These are phyloP conservation scores for Backusella liffmaniae DNA, from an alignment of 192 early-diverging fungal genomes.

Conservation along the genomic window DNA sequence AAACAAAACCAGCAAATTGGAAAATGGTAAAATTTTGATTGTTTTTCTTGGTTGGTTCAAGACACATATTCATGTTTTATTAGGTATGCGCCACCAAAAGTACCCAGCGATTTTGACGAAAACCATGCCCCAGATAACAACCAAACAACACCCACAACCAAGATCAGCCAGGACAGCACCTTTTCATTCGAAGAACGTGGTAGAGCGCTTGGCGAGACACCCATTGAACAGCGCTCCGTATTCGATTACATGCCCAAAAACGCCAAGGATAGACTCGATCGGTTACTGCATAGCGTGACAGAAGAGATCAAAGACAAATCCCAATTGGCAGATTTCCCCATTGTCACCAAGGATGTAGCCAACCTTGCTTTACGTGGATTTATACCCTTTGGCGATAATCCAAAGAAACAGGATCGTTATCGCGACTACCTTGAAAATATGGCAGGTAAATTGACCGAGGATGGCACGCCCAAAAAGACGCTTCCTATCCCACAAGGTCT, in stretches of 20 bases:
- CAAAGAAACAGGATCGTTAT: slow-evolving; percentile 74
- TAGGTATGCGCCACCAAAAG: slow-evolving; percentile 31
- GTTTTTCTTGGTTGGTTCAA: too few species aligned
- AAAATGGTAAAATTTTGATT: slow-evolving; percentile 23
- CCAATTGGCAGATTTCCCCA: slow-evolving; percentile 37
- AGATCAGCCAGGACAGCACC: slow-evolving; percentile 1
- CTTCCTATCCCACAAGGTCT: slow-evolving; percentile 39
- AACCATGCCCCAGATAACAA: not conserved
- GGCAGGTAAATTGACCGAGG: slow-evolving; percentile 44
- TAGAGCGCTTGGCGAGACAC: slow-evolving; percentile 68
- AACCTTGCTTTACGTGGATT: slow-evolving; percentile 71
- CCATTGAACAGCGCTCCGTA: slow-evolving; percentile 65
- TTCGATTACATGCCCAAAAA: slow-evolving; percentile 68
- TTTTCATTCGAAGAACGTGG: slow-evolving; percentile 53
- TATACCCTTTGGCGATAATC: slow-evolving; percentile 73
- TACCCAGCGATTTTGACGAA: slow-evolving; percentile 26
- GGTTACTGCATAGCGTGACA: slow-evolving; percentile 43
- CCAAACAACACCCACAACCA: not conserved
- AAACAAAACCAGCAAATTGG: slow-evolving; percentile 17
- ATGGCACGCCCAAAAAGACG: slow-evolving; percentile 13
- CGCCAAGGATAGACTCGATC: slow-evolving; percentile 63
- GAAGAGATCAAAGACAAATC: slow-evolving; percentile 27
- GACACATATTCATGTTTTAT: not conserved
- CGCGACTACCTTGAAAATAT: slow-evolving; percentile 63
- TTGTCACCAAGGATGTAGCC: slow-evolving; percentile 66